These are phyloP conservation scores for Globisporangium takayamanum DNA, from an alignment of 352 stramenopile species.

Conservation along the genomic window DNA sequence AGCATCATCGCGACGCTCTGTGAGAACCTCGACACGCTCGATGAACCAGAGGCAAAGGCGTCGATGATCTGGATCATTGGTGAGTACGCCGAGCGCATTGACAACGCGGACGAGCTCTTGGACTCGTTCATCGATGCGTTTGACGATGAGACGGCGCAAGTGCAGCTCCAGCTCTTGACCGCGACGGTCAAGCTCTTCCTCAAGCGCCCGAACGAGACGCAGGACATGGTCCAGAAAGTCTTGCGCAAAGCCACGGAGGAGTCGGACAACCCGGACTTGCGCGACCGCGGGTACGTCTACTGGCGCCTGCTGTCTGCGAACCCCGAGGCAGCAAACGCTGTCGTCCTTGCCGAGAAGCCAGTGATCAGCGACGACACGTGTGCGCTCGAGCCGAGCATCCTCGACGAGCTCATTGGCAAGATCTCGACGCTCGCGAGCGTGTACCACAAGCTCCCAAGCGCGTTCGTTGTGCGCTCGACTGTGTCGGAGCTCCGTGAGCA, in stretches of 20 bases:
- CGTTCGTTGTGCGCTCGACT: conserved; percentile 81
- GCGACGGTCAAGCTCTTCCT: conserved; percentile 99
- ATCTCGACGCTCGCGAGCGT: conserved; percentile 97
- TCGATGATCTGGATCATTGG: conserved; percentile 99
- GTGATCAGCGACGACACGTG: conserved; percentile 99
- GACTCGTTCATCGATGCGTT: conserved; percentile 99
- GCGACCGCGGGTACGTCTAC: conserved; percentile 99
- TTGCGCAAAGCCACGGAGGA: conserved; percentile 97
- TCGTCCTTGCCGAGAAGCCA: conserved; percentile 97
- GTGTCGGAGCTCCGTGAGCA: conserved; percentile 69
- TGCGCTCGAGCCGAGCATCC: conserved; percentile 89
- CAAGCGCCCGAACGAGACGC: conserved; percentile 91
- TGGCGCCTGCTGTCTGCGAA: conserved; percentile 98
- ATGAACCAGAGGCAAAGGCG: conserved; percentile 98
- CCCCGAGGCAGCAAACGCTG: conserved; percentile 96
- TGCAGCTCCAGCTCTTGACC: conserved; percentile 98
- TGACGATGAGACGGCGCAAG: conserved; percentile 94
- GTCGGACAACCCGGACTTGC: conserved; percentile 97
- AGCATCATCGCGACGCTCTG: conserved; percentile 98
- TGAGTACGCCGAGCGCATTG: conserved; percentile 98
- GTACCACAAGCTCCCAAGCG: conserved; percentile 94
- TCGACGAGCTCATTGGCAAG: conserved; percentile 96
- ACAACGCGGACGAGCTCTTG: conserved; percentile 98
- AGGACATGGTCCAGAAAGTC: conserved; percentile 97
- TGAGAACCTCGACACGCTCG: conserved; percentile 98